Conservation (phyloP, 768 basidiomycete species). For the Mycena epipterygia region DNA sequence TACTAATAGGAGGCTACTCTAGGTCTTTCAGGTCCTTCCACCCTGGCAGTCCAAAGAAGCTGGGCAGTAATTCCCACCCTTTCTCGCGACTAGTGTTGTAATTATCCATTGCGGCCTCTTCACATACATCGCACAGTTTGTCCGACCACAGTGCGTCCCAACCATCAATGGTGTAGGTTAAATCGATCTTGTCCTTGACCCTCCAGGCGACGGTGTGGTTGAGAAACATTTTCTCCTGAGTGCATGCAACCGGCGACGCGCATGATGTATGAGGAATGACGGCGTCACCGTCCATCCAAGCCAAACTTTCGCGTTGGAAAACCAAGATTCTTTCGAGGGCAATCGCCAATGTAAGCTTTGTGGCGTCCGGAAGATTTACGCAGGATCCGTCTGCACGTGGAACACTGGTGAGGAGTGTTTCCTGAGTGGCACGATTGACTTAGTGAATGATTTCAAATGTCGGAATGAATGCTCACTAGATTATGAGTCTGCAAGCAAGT, state of each 20-base stretch:
- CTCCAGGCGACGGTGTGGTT: neutral
- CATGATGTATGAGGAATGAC: neutral
- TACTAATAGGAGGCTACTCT: too few species aligned
- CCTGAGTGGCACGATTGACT: neutral
- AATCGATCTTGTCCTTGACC: neutral
- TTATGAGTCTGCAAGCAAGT: neutral
- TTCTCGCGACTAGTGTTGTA: neutral
- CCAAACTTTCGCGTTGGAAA: neutral
- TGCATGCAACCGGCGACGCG: neutral
- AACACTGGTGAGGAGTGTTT: neutral
- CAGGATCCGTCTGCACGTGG: neutral
- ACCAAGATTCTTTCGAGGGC: neutral
- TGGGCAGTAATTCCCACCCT: neutral
- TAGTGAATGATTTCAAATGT: neutral
- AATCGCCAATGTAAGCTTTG: neutral
- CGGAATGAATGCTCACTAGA: neutral
- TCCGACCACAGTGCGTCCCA: neutral
- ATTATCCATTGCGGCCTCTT: neutral
- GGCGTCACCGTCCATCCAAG: neutral
- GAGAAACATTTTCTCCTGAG: neutral
- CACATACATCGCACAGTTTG: neutral
- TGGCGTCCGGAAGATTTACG: neutral
- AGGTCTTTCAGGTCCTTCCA: constrained; percentile 22
- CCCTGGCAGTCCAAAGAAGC: constrained; percentile 21
- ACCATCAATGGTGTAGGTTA: neutral